Evolutionary conservation across 768 basidiomycete genomes (phyloP).

Genomic region (Solioccasus polychromus): DNA sequence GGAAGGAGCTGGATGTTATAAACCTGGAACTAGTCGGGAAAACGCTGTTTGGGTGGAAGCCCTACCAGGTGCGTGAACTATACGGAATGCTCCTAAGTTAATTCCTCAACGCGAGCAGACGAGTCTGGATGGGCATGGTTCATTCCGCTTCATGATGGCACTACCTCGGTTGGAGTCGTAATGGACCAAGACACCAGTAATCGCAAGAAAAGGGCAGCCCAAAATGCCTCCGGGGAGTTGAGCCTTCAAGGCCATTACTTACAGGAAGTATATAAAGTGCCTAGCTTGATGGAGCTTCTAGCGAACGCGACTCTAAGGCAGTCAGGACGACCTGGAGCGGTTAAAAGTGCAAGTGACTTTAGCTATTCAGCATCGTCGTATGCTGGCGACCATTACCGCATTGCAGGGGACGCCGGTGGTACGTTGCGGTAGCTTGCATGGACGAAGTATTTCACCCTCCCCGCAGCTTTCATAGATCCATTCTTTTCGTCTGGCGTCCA

Average conservation of each 20-base stretch:
- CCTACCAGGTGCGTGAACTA: conserved; percentile 7
- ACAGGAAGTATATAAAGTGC: conserved; percentile 3
- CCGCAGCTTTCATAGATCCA: conserved; percentile 12
- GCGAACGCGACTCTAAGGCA: conserved; percentile 6
- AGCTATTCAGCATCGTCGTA: conserved; percentile 57
- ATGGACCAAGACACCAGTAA: conserved; percentile 38
- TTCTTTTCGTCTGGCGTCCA: conserved; percentile 13
- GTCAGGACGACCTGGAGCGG: conserved; percentile 1
- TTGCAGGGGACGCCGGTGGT: conserved; percentile 50
- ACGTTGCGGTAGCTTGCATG: neutral
- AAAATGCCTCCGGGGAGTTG: neutral
- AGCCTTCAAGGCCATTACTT: conserved; percentile 5
- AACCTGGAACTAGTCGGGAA: conserved; percentile 29
- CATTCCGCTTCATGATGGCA: conserved; percentile 48
- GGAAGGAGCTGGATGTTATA: conserved; percentile 29
- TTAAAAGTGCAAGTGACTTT: conserved; percentile 48
- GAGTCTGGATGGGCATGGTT: conserved; percentile 60
- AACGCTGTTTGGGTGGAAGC: conserved; percentile 38
- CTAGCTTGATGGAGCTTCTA: conserved; percentile 1
- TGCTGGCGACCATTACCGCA: conserved; percentile 50
- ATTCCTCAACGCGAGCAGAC: conserved; percentile 35
- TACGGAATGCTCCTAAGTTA: neutral
- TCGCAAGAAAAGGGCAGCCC: conserved; percentile 20
- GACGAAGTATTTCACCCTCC: neutral
- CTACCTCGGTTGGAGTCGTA: conserved; percentile 54